Conservation (phyloP, 2,329 filamentous ascomycete genomes). For the Tolypocladium cylindrosporum region DNA sequence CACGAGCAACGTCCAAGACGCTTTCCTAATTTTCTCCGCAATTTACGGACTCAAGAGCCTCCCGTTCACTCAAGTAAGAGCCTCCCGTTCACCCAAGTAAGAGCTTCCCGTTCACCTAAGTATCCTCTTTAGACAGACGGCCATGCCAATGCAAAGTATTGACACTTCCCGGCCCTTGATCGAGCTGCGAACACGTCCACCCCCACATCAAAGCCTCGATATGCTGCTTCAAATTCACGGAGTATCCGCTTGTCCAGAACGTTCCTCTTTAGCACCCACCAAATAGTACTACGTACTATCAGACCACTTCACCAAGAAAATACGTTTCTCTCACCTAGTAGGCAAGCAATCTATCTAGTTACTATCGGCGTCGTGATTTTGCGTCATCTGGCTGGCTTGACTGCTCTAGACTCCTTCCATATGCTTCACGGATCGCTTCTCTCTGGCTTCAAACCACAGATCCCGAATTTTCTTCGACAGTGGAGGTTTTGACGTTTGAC, state of each 20-base stretch:
- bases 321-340: neutral
- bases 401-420: no score
- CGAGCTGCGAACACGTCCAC: constrained; percentile 1
- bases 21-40: neutral
- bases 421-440: no score
- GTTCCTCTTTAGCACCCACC: neutral
- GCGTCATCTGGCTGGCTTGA: no score
- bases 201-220: constrained; percentile 1
- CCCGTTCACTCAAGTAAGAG: neutral
- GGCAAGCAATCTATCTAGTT: neutral
- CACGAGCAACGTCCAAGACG: neutral
- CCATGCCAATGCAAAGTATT: constrained; percentile 4
- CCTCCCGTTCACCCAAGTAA: neutral
- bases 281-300: neutral
- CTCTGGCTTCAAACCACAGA: no score
- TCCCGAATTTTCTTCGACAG: no score
- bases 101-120: constrained; percentile 1
- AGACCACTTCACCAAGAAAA: neutral
- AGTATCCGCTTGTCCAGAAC: constrained; percentile 3
- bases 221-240: constrained; percentile 2
- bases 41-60: neutral
- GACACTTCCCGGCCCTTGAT: neutral
- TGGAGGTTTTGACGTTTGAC: no score
- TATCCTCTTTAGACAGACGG: constrained; percentile 2
- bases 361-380: neutral